These are phyloP conservation scores for Stagonosporopsis rhizophila DNA, from an alignment of 2,329 filamentous ascomycete genomes.

Conservation along the genomic window DNA sequence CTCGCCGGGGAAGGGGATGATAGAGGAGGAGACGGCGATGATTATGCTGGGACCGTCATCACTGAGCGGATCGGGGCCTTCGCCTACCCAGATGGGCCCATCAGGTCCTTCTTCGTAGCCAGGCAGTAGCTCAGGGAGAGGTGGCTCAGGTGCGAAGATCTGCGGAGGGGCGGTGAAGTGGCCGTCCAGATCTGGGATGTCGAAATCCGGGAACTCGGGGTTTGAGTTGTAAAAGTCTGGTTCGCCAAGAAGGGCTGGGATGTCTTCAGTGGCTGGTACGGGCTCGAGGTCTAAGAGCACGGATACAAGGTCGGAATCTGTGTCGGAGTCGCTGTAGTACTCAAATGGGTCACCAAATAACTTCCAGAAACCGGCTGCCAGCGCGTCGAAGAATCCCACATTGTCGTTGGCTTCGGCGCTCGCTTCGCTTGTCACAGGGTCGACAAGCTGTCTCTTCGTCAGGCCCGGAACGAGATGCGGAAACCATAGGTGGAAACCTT, in stretches of 20 bases:
- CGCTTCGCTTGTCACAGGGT: constrained; percentile 11
- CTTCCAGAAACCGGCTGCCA: constrained; percentile 1
- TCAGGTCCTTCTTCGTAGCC: constrained; percentile 2
- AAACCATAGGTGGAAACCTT: constrained; percentile 10
- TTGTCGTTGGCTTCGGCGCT: constrained; percentile 4
- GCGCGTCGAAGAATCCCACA: constrained; percentile 4
- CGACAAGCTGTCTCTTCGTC: constrained; percentile 13
- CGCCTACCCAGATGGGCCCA: constrained; percentile 10
- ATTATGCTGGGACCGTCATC: neutral
- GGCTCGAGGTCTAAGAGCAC: neutral
- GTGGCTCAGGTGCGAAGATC: neutral
- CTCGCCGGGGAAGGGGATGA: neutral
- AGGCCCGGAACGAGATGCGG: constrained; percentile 7
- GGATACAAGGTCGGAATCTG: too few species aligned
- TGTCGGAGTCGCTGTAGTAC: neutral
- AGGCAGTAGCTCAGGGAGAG: constrained; percentile 2
- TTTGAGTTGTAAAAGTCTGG: neutral
- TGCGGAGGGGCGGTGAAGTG: constrained; percentile 1
- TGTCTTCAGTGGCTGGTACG: neutral
- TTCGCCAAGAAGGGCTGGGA: constrained; percentile 4
- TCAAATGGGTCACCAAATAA: constrained; percentile 8
- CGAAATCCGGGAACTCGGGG: constrained; percentile 14
- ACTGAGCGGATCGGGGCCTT: constrained; percentile 2
- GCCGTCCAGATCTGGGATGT: constrained; percentile 10
- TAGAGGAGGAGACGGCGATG: neutral